Conservation (phyloP, 768 basidiomycete genomes). For the Lentinula edodes region DNA sequence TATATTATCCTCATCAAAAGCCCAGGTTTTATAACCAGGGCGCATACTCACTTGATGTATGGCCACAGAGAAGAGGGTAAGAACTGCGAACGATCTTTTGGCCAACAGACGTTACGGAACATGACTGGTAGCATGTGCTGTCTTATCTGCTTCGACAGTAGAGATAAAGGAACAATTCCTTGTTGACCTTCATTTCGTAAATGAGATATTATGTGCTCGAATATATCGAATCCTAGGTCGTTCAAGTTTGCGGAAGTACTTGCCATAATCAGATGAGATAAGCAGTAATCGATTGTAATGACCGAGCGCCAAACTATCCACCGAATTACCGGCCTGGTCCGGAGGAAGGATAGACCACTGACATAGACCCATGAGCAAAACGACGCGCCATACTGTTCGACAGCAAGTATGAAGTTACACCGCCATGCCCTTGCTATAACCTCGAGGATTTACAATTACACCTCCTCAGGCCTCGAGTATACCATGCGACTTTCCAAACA, state of each 20-base stretch:
- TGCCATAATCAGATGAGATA: background rate
- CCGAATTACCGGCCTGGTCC: no score
- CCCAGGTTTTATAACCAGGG: background rate
- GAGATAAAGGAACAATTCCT: background rate
- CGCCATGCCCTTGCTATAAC: background rate
- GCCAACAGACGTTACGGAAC: constrained; percentile 3
- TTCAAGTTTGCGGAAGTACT: background rate
- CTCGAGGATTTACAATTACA: background rate
- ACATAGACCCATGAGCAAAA: no score
- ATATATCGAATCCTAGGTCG: constrained; percentile 1
- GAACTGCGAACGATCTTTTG: background rate
- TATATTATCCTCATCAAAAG: background rate
- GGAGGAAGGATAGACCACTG: no score
- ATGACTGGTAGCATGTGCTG: background rate
- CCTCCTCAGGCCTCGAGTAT: background rate
- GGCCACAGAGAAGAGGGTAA: constrained; percentile 4
- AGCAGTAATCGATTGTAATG: no score
- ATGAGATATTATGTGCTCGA: background rate
- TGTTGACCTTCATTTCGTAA: background rate
- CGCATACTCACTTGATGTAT: constrained; percentile 2
- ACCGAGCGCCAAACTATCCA: no score
- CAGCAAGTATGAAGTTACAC: background rate
- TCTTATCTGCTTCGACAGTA: background rate
- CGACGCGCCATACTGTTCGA: no score
- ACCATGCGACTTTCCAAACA: background rate